phyloP scores from a whole-genome alignment of 176 grass and related monocot genomes.

The Dactylis glomerata region DNA sequence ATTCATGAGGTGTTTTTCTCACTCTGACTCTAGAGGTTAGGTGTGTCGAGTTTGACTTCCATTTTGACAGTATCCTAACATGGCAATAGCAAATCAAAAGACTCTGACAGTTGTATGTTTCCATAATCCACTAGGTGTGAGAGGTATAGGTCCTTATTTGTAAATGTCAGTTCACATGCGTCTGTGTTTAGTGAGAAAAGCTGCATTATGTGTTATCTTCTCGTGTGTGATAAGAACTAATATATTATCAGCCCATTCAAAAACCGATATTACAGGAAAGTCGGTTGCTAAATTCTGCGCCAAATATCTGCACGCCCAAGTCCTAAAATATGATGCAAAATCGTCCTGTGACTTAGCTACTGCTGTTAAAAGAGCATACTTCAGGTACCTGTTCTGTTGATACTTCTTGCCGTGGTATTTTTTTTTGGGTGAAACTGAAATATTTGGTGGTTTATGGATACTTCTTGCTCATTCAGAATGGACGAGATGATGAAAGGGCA shows the following conservation, averaged over 20 bases:
- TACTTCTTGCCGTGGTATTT: not conserved
- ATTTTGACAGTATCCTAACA: not conserved
- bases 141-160: not conserved
- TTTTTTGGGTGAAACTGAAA: not conserved
- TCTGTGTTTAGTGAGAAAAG: not conserved
- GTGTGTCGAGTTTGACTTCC: constrained; percentile 3
- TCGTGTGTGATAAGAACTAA: not conserved
- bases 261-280: constrained; percentile 63
- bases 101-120: not conserved
- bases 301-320: constrained; percentile 68
- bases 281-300: constrained; percentile 92
- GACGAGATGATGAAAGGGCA: constrained; percentile 99
- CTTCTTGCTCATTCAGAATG: constrained; percentile 60
- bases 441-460: constrained; percentile 18
- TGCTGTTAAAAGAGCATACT: constrained; percentile 65
- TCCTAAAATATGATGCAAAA: constrained; percentile 57
- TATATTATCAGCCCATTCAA: not conserved
- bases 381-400: constrained; percentile 52
- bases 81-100: constrained; percentile 5
- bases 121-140: not conserved
- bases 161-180: not conserved
- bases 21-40: not conserved
- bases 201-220: not conserved
- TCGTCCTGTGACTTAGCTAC: constrained; percentile 59
- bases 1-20: not conserved